Percentiles rank a stretch among this genome's conserved stretches.
These are phyloP conservation scores for Cucurbita maxima DNA, from an alignment of 306 rosid genomes.

Conservation along the genomic window DNA sequence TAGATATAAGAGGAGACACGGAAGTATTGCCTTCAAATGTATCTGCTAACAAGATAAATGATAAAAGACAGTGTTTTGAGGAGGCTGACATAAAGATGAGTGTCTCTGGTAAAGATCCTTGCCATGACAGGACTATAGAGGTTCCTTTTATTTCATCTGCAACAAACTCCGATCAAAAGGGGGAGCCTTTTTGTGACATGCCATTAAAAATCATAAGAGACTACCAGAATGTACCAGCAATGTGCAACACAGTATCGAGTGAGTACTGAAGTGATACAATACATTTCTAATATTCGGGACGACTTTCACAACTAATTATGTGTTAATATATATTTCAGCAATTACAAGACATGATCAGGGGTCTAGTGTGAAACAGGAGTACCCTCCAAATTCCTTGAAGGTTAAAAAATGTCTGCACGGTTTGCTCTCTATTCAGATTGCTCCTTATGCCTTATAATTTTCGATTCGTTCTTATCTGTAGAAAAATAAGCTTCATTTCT, in stretches of 20 bases:
- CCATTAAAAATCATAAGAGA: slow-evolving; percentile 3
- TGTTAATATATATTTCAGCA: slow-evolving; percentile 6
- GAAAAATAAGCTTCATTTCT: not conserved
- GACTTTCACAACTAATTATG: not conserved
- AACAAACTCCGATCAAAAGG: slow-evolving; percentile 6
- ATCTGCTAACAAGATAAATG: slow-evolving; percentile 9
- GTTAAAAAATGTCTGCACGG: not conserved
- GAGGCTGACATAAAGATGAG: slow-evolving; percentile 2
- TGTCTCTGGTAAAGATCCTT: slow-evolving; percentile 1
- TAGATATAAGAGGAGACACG: not conserved
- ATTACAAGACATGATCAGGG: slow-evolving; percentile 19
- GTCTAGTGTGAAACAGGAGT: slow-evolving; percentile 1
- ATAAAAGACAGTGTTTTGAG: slow-evolving; percentile 11
- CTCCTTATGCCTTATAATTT: not conserved
- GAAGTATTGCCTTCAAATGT: slow-evolving; percentile 13
- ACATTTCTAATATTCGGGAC: not conserved
- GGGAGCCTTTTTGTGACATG: not conserved
- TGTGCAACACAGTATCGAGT: slow-evolving; percentile 20
- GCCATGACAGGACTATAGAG: slow-evolving; percentile 1
- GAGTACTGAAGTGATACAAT: slow-evolving; percentile 1
- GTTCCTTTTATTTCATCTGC: slow-evolving; percentile 6
- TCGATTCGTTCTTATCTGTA: not conserved
- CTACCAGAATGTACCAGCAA: slow-evolving; percentile 16
- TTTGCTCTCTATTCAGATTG: slow-evolving; percentile 2
- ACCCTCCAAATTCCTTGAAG: not conserved